Conservation (phyloP, 2,329 filamentous ascomycete species). For the Ophiostoma novo-ulmi region DNA sequence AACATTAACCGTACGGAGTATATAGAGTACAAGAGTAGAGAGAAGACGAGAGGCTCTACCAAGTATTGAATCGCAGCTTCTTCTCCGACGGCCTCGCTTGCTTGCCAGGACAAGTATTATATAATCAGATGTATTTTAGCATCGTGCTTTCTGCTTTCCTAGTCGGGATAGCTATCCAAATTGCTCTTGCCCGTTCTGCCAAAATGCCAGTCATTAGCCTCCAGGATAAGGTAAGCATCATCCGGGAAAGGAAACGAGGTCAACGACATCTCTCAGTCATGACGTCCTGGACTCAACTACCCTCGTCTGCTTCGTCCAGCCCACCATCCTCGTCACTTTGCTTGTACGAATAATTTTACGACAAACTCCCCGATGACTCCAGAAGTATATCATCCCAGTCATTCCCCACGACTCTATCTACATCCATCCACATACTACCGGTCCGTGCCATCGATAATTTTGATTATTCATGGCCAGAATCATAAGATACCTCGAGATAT, state of each 20-base stretch:
- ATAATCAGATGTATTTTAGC: background rate
- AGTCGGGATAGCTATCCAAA: background rate
- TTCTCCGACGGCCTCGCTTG: background rate
- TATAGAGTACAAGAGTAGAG: background rate
- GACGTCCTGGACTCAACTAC: too few species aligned
- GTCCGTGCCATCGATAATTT: background rate
- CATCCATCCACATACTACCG: background rate
- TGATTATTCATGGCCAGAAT: background rate
- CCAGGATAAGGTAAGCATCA: conserved; percentile 4
- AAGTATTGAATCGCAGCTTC: background rate
- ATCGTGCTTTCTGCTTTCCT: background rate
- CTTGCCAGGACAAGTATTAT: background rate
- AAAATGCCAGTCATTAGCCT: background rate
- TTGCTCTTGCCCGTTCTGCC: background rate
- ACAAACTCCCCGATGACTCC: background rate
- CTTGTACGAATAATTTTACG: background rate
- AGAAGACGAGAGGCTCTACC: background rate
- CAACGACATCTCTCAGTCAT: background rate
- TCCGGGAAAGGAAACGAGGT: background rate
- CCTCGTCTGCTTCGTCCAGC: background rate
- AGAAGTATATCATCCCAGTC: background rate
- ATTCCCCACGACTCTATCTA: background rate
- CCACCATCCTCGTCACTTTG: background rate
- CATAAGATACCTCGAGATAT: background rate
- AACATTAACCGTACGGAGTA: background rate